A percentile compares a stretch with the other conserved stretches of the same genome.
These are phyloP conservation scores for Trichophaea hybrida DNA, from an alignment of 2,329 filamentous ascomycete genomes.

Conservation along the genomic window DNA sequence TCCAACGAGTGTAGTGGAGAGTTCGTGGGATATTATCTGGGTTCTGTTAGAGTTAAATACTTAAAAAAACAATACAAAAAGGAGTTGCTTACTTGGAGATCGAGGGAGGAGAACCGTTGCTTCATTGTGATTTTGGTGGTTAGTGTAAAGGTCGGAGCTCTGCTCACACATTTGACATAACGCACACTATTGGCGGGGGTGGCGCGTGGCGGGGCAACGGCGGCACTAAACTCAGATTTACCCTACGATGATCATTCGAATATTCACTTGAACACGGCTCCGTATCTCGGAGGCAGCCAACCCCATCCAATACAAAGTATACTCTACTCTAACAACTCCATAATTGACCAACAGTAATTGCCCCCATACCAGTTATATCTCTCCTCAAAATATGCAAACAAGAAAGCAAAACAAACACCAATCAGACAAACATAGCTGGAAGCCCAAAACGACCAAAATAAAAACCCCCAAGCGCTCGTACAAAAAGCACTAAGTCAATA, in stretches of 20 bases:
- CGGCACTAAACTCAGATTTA: too few species aligned
- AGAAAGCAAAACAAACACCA: background rate
- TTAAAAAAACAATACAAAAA: background rate
- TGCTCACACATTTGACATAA: too few species aligned
- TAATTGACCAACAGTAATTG: too few species aligned
- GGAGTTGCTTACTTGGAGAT: slow-evolving; percentile 47
- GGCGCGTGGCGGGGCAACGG: too few species aligned
- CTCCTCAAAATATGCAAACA: background rate
- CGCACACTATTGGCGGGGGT: too few species aligned
- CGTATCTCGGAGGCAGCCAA: too few species aligned
- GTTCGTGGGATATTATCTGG: slow-evolving; percentile 87
- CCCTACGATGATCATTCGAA: too few species aligned
- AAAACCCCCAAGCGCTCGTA: background rate
- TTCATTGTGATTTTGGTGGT: slow-evolving; percentile 44
- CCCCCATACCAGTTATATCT: background rate
- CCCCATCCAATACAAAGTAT: too few species aligned
- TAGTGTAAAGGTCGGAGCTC: background rate
- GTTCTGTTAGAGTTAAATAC: slow-evolving; percentile 5
- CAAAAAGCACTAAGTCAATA: background rate
- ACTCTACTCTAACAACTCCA: too few species aligned
- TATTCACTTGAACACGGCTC: too few species aligned
- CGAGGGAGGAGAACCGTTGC: slow-evolving; percentile 64
- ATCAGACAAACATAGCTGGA: background rate
- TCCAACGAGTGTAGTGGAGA: slow-evolving; percentile 58
- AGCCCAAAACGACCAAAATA: background rate